Conservation (phyloP, 2,329 filamentous ascomycete species). For the Byssothecium circinans region DNA sequence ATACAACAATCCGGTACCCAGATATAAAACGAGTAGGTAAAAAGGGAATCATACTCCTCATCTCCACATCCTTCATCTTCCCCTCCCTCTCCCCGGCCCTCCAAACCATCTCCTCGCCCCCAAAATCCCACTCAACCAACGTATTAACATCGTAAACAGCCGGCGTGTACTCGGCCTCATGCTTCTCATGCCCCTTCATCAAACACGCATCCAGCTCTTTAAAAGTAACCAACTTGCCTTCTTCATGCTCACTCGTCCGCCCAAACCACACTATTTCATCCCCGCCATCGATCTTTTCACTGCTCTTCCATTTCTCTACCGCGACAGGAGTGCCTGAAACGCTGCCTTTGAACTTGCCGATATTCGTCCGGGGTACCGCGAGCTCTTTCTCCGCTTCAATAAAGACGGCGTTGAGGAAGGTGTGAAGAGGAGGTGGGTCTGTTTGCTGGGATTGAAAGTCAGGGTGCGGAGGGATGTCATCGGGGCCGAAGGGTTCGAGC, state of each 20-base stretch:
- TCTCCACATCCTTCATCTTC: conserved; percentile 36
- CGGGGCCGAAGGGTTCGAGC: conserved; percentile 2
- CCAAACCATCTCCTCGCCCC: background rate
- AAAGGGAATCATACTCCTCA: conserved; percentile 37
- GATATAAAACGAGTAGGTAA: background rate
- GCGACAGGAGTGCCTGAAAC: background rate
- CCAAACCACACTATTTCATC: conserved; percentile 60
- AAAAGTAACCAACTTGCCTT: conserved; percentile 58
- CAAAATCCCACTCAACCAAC: conserved; percentile 46
- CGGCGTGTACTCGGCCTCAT: conserved; percentile 63
- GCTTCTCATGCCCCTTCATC: conserved; percentile 59
- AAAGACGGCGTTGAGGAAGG: conserved; percentile 4
- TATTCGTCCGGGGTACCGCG: background rate
- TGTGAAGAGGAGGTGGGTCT: background rate
- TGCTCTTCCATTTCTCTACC: conserved; percentile 15
- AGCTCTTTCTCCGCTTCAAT: background rate
- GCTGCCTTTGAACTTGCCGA: background rate
- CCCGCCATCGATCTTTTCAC: conserved; percentile 44
- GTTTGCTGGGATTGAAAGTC: conserved; percentile 4
- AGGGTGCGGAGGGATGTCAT: conserved; percentile 7
- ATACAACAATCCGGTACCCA: background rate
- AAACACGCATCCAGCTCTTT: conserved; percentile 64
- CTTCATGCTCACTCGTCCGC: conserved; percentile 57
- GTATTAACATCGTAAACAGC: conserved; percentile 54
- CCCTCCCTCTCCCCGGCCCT: conserved; percentile 18